Percentiles rank a stretch among this genome's conserved stretches.
Conservation (phyloP, 192 early-diverging fungal genomes). For the Coemansia sp. region DNA sequence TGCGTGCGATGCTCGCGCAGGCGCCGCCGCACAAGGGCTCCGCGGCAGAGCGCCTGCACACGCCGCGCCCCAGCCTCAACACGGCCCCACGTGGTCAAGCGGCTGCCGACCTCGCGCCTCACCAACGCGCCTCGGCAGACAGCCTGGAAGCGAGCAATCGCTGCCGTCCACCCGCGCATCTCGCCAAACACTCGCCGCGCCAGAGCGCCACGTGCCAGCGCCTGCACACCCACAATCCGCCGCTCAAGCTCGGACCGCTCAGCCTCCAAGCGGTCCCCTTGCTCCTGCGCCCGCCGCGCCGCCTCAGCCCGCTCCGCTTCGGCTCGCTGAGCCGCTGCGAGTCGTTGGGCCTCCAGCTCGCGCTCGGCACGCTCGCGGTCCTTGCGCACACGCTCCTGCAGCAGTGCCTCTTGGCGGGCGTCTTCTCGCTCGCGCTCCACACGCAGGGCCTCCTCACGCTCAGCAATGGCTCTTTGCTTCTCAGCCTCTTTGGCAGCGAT, state of each 20-base stretch:
- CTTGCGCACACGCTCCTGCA: conserved; percentile 21
- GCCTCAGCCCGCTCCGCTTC: conserved; percentile 18
- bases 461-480: not conserved
- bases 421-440: conserved; percentile 22
- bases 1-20: conserved; percentile 62
- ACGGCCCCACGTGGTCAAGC: conserved; percentile 35
- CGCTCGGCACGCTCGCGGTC: conserved; percentile 18
- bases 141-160: conserved; percentile 55
- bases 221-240: conserved; percentile 59
- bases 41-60: conserved; percentile 70
- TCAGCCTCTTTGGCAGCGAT: conserved; percentile 15
- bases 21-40: conserved; percentile 64
- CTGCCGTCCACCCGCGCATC: conserved; percentile 56
- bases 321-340: conserved; percentile 3
- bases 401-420: conserved; percentile 7
- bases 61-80: conserved; percentile 38
- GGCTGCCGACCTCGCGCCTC: conserved; percentile 40
- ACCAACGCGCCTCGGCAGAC: conserved; percentile 48
- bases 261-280: conserved; percentile 34
- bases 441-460: not conserved
- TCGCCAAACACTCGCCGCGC: conserved; percentile 59
- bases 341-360: not conserved
- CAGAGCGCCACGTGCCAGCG: conserved; percentile 61
- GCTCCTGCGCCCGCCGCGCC: conserved; percentile 16
- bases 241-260: conserved; percentile 53